These are phyloP conservation scores for Dendrobium catenatum DNA, from an alignment of 106 monocot species.

Conservation along the genomic window DNA sequence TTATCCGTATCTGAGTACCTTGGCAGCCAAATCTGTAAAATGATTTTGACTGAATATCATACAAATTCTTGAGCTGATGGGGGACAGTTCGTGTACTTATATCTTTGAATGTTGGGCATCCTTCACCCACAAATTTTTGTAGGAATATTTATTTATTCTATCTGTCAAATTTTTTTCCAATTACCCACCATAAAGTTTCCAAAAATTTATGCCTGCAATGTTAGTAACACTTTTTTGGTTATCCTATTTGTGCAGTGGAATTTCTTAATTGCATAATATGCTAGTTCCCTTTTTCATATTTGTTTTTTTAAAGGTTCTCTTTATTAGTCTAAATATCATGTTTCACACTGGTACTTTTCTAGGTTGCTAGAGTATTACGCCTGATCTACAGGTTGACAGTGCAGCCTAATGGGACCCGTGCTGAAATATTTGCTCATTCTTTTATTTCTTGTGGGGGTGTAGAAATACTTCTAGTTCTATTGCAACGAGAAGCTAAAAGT, in stretches of 20 bases:
- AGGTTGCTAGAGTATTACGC: conserved; percentile 96
- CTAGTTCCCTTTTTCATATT: neutral
- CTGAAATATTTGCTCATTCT: conserved; percentile 72
- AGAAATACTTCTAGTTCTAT: conserved; percentile 83
- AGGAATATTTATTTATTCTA: neutral
- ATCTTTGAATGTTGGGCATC: neutral
- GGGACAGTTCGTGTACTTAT: neutral
- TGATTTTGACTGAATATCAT: neutral
- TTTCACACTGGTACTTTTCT: conserved; percentile 4
- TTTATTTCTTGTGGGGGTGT: conserved; percentile 83
- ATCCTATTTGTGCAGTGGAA: neutral
- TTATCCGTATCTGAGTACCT: neutral
- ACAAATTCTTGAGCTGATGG: neutral
- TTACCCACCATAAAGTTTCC: neutral
- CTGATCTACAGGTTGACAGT: conserved; percentile 85
- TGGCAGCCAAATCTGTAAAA: neutral
- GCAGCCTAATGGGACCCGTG: conserved; percentile 76
- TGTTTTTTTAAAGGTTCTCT: neutral
- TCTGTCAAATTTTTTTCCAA: neutral
- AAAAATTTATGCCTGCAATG: neutral
- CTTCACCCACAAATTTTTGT: neutral
- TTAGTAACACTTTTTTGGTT: neutral
- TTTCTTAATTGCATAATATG: conserved; percentile 3
- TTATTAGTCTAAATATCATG: conserved; percentile 1
- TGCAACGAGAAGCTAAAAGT: conserved; percentile 77